Conservation (phyloP, 2,329 filamentous ascomycete genomes). For the Cercospora beticola region DNA sequence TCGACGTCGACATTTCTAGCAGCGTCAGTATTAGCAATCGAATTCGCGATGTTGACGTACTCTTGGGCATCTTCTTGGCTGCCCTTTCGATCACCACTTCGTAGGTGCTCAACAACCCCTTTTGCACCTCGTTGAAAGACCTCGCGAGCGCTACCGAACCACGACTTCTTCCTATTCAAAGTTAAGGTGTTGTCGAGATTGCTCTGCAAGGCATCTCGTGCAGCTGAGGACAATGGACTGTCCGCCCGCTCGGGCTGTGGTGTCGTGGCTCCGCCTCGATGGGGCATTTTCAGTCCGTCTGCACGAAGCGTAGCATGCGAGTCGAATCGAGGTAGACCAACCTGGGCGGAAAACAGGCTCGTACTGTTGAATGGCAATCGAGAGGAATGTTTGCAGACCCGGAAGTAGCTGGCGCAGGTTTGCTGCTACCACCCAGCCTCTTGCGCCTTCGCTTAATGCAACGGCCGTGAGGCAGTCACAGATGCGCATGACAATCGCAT, state of each 20-base stretch:
- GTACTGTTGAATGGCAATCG: not conserved
- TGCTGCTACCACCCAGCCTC: not conserved
- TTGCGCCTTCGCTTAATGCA: not conserved
- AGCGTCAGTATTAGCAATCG: not conserved
- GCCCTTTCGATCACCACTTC: constrained; percentile 9
- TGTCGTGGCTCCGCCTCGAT: constrained; percentile 9
- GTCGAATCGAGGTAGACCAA: not conserved
- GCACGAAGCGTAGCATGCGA: not conserved
- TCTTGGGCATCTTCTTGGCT: constrained; percentile 7
- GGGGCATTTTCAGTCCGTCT: constrained; percentile 12
- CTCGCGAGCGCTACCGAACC: constrained; percentile 27
- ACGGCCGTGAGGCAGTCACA: not conserved
- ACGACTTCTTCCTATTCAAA: constrained; percentile 27
- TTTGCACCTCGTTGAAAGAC: constrained; percentile 20
- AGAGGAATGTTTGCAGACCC: not conserved
- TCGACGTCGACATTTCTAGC: constrained; percentile 2
- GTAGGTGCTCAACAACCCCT: constrained; percentile 17
- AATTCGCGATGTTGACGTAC: not conserved
- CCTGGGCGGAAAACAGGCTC: not conserved
- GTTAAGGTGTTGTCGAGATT: constrained; percentile 21
- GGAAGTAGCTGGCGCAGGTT: not conserved
- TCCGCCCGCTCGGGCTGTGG: constrained; percentile 12
- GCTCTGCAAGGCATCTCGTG: constrained; percentile 22
- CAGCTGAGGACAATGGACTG: constrained; percentile 16
- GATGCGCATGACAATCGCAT: not conserved